phyloP scores from a whole-genome alignment of 2,329 filamentous ascomycete genomes.

The Aspergillus versicolor region DNA sequence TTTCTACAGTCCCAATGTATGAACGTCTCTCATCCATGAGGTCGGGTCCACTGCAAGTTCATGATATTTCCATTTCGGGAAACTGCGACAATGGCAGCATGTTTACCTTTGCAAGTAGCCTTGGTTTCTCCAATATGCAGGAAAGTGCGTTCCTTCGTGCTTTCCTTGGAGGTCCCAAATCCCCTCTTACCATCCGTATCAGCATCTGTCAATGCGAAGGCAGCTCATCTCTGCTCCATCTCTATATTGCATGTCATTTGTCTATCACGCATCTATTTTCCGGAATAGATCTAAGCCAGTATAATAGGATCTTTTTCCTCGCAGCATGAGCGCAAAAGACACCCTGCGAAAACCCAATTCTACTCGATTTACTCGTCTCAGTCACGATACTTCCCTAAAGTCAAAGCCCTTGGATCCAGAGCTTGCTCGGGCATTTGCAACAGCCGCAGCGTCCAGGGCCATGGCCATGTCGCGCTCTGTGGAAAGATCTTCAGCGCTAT shows the following conservation, averaged over 20 bases:
- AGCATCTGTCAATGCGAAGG: neutral
- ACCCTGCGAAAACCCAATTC: constrained; percentile 41
- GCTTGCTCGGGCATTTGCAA: constrained; percentile 34
- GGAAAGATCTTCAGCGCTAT: constrained; percentile 28
- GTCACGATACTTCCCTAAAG: constrained; percentile 21
- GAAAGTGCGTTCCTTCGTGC: neutral
- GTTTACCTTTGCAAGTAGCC: neutral
- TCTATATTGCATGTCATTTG: neutral
- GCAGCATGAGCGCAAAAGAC: constrained; percentile 24
- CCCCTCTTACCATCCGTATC: neutral
- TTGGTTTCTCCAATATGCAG: neutral
- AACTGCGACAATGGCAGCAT: neutral
- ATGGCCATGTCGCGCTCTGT: constrained; percentile 46
- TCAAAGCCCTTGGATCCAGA: constrained; percentile 31
- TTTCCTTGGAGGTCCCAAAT: neutral
- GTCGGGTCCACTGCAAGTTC: neutral
- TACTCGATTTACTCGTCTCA: constrained; percentile 36
- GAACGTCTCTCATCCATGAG: neutral
- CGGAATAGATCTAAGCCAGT: constrained; percentile 8
- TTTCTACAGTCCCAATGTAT: no score
- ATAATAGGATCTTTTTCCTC: constrained; percentile 1
- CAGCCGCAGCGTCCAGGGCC: constrained; percentile 43
- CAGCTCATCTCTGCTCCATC: neutral
- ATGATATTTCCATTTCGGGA: neutral
- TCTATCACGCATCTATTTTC: constrained; percentile 13